Evolutionary conservation across 2,329 filamentous ascomycete genomes (phyloP).

Genomic region (Beauveria sp.): DNA sequence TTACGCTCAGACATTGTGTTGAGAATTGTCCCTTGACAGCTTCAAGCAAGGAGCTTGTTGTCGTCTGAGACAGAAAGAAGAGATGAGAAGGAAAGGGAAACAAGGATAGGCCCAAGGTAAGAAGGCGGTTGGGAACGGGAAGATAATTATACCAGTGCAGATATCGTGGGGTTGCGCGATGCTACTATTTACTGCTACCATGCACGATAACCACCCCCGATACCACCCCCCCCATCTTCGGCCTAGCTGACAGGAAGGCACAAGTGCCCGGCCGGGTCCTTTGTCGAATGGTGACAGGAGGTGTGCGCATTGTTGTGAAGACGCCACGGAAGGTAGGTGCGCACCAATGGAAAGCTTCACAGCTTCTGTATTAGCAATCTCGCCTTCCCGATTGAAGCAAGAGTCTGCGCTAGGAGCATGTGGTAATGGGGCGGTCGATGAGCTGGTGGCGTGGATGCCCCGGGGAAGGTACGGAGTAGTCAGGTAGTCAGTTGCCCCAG

Average conservation of each 20-base stretch:
- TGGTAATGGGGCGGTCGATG: not conserved
- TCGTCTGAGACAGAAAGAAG: not conserved
- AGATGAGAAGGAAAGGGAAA: not conserved
- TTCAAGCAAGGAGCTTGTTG: not conserved
- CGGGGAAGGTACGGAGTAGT: not conserved
- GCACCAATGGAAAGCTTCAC: not conserved
- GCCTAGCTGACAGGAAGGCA: not conserved
- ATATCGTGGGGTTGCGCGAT: not conserved
- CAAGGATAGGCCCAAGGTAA: not conserved
- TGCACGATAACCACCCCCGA: not conserved
- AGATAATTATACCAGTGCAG: not conserved
- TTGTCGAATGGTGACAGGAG: not conserved
- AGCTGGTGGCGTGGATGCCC: not conserved
- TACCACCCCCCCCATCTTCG: not conserved
- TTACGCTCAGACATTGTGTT: slow-evolving; percentile 5
- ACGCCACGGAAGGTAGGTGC: not conserved
- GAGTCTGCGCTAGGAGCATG: not conserved
- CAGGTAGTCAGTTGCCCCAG: not conserved
- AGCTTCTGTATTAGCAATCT: not conserved
- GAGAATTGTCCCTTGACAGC: not conserved
- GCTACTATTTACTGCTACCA: not conserved
- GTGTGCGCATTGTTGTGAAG: not conserved
- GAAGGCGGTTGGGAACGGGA: not conserved
- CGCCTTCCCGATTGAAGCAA: not conserved
- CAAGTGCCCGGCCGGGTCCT: not conserved